Base-by-base conservation (phyloP, 257 asterid species). In the Cinchona pubescens region DNA sequence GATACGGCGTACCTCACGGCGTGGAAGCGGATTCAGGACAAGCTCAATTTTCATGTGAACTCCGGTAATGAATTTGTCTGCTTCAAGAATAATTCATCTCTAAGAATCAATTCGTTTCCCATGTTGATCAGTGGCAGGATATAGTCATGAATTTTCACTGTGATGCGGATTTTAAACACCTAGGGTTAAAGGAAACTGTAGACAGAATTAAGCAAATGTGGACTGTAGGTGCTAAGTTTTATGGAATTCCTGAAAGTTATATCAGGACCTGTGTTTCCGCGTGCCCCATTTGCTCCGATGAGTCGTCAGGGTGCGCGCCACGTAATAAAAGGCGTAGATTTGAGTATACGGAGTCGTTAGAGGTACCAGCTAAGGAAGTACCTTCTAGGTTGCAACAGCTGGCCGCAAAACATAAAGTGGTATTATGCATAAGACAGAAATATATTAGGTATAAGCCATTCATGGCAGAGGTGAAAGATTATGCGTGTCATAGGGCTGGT, bases 391-490 rank as follows among this genome's bases (percentile, higher is more conserved):
- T 95, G 86, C 97, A 95, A 73, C 94, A 92, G 75, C 78, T 95
- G 82, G 99, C 98, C 0, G 92, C 89, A 0, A 92, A 92, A 75
- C 97, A 95, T 84, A 95, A 95, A 85, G 99, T 92, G 7, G 98
- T 90, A 58, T 79, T 95, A 82, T 92, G 98, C 71, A 92, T 95
- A 81, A 77, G 99, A 2, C 98, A 95, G 81, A 95, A 91, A 77
- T 95, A 95, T 76, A 90, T 95, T 77, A 83, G 96, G 92, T 95
- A 92, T 81, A 95, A 95, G 83, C 98, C 99, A 73, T 90, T 91
- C 86, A 92, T 92, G 97, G 99, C 98, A 1, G 99, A 95, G 88
- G 99, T 92, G 62, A 95, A 95, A 85, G 99, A 95, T 85, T 95
- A 95, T 48, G 96, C 99, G 18, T 95, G 98, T 78, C 99, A 95